Evolutionary conservation across 2,329 filamentous ascomycete species (phyloP).

Genomic region (Corinectria fuckeliana): DNA sequence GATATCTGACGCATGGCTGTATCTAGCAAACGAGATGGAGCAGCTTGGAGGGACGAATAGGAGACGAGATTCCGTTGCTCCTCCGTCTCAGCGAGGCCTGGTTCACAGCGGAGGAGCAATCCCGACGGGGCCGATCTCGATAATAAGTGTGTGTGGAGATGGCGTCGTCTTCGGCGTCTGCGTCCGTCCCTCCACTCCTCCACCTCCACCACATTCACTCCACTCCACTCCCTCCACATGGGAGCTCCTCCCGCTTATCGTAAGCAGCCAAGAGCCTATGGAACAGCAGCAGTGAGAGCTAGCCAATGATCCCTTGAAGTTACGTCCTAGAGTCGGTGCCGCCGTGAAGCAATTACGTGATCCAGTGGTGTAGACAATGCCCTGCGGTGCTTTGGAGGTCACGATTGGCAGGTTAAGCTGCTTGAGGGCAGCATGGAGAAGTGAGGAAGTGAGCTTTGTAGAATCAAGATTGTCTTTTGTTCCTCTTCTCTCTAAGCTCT

Average conservation of each 20-base stretch:
- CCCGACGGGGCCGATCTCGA: not conserved
- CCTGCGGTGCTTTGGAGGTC: not conserved
- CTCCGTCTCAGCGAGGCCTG: not conserved
- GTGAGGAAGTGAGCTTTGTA: too few relatives aligned
- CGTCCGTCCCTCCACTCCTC: not conserved
- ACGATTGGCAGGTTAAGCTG: too few relatives aligned
- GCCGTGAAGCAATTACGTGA: not conserved
- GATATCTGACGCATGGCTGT: not conserved
- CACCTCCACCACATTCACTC: not conserved
- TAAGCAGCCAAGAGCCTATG: not conserved
- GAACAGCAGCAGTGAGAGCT: not conserved
- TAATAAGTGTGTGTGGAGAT: not conserved
- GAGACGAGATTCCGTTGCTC: not conserved
- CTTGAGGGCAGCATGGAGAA: not conserved
- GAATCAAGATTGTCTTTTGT: not conserved
- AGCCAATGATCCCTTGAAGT: not conserved
- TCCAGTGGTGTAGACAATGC: not conserved
- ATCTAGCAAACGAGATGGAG: not conserved
- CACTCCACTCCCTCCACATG: not conserved
- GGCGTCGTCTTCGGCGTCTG: not conserved
- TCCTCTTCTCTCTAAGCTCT: too few relatives aligned
- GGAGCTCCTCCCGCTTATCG: conserved; percentile 1
- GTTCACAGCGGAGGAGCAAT: not conserved
- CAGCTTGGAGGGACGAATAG: not conserved
- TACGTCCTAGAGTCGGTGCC: not conserved